Evolutionary conservation across 2,329 filamentous ascomycete genomes (phyloP).

Genomic region (Hypoxylon sp.): DNA sequence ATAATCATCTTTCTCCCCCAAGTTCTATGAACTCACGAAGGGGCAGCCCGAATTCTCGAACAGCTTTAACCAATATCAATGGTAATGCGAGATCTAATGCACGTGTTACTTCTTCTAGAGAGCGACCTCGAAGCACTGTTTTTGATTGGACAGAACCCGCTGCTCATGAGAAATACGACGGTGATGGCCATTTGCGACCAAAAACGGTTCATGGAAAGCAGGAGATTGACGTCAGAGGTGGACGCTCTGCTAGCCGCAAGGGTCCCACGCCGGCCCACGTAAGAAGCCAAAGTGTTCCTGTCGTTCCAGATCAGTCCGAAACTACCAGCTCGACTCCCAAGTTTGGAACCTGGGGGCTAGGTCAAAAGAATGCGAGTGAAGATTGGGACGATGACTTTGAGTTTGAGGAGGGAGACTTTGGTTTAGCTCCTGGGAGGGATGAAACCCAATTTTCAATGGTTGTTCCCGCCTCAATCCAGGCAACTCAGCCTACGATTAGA

Average conservation of each 20-base stretch:
- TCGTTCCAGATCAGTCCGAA: conserved; percentile 75
- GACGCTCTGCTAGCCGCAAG: conserved; percentile 76
- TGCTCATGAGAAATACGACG: conserved; percentile 72
- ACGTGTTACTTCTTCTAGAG: conserved; percentile 55
- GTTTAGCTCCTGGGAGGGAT: conserved; percentile 57
- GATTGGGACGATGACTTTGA: conserved; percentile 95
- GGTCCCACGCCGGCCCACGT: conserved; percentile 79
- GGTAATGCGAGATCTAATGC: conserved; percentile 61
- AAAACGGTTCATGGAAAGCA: conserved; percentile 85
- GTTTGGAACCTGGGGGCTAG: conserved; percentile 86
- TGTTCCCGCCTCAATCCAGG: conserved; percentile 85
- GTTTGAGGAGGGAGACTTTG: conserved; percentile 67
- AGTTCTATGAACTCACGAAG: conserved; percentile 68
- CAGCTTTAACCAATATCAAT: conserved; percentile 68
- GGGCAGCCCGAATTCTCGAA: conserved; percentile 68
- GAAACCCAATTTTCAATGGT: conserved; percentile 68
- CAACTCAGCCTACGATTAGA: conserved; percentile 84
- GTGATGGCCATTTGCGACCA: conserved; percentile 73
- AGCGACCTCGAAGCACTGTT: conserved; percentile 76
- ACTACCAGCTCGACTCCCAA: conserved; percentile 73
- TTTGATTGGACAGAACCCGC: conserved; percentile 85
- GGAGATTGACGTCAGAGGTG: conserved; percentile 77
- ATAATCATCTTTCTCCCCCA: conserved; percentile 72
- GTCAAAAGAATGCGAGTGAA: conserved; percentile 84
- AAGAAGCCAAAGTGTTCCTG: conserved; percentile 85